Evolutionary conservation across 2,329 filamentous ascomycete genomes (phyloP).

Genomic region (Trichoderma sp.): DNA sequence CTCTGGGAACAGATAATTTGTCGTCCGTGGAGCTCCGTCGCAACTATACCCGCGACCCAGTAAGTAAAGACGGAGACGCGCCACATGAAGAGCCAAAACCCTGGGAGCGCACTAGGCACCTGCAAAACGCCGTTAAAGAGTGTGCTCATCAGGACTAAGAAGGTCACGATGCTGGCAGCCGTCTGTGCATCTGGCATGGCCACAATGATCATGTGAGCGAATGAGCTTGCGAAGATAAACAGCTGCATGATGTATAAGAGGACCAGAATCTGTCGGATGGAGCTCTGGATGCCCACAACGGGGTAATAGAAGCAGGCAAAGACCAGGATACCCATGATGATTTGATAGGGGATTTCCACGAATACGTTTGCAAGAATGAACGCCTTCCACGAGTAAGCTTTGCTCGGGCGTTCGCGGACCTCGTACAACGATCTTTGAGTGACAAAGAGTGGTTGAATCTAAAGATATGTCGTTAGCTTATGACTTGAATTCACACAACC

Average conservation of each 20-base stretch:
- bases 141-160: slow-evolving; percentile 56
- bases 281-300: slow-evolving; percentile 46
- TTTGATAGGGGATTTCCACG: slow-evolving; percentile 70
- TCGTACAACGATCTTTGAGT: slow-evolving; percentile 73
- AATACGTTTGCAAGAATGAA: slow-evolving; percentile 70
- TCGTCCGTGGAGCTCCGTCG: slow-evolving; percentile 59
- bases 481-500: slow-evolving; percentile 33
- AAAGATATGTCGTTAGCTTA: slow-evolving; percentile 3
- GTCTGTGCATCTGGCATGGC: slow-evolving; percentile 67
- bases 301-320: slow-evolving; percentile 69
- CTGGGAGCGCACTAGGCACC: slow-evolving; percentile 54
- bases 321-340: slow-evolving; percentile 59
- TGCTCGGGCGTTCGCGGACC: slow-evolving; percentile 70
- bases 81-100: slow-evolving; percentile 78
- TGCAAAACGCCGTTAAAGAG: slow-evolving; percentile 65
- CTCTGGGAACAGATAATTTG: slow-evolving; percentile 47
- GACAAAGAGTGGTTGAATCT: slow-evolving; percentile 74
- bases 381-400: slow-evolving; percentile 71
- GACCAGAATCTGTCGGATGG: slow-evolving; percentile 60
- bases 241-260: slow-evolving; percentile 63
- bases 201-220: slow-evolving; percentile 70
- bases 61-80: slow-evolving; percentile 62
- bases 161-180: slow-evolving; percentile 59
- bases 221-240: slow-evolving; percentile 68
- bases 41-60: slow-evolving; percentile 64